Conservation (phyloP, 2,329 filamentous ascomycete species). For the Cladobotryum protrusum region DNA sequence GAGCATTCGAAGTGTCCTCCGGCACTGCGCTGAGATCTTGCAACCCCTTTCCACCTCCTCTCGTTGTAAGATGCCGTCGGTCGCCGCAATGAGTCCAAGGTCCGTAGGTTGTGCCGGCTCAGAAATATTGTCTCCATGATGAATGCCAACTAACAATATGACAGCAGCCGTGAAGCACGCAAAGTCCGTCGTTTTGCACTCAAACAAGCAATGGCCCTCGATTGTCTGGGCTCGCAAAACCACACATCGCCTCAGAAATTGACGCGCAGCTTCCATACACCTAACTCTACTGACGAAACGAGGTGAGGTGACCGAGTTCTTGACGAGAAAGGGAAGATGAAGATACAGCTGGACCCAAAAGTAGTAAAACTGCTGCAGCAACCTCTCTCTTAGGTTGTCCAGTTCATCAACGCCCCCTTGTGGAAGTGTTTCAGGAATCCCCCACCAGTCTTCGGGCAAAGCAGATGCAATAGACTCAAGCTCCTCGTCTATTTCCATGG, state of each 20-base stretch:
- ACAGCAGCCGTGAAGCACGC: constrained; percentile 39
- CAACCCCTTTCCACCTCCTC: constrained; percentile 8
- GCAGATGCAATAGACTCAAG: constrained; percentile 31
- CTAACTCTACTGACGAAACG: constrained; percentile 27
- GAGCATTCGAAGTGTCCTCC: constrained; percentile 9
- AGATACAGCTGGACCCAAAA: constrained; percentile 39
- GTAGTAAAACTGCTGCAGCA: constrained; percentile 37
- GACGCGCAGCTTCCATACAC: constrained; percentile 10
- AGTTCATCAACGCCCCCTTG: constrained; percentile 8
- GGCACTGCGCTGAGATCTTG: constrained; percentile 15
- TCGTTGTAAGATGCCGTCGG: constrained; percentile 6
- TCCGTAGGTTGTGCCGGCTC: constrained; percentile 6
- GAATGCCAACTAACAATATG: constrained; percentile 32
- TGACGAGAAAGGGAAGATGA: constrained; percentile 37
- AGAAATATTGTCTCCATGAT: not conserved
- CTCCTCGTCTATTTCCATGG: constrained; percentile 36
- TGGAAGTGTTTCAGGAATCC: constrained; percentile 21
- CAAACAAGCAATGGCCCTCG: constrained; percentile 28
- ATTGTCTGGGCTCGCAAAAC: constrained; percentile 26
- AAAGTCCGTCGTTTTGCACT: constrained; percentile 41
- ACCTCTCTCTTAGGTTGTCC: constrained; percentile 26
- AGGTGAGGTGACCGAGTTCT: constrained; percentile 24
- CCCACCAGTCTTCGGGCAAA: constrained; percentile 32
- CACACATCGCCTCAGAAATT: constrained; percentile 20
- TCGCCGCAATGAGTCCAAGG: constrained; percentile 2